Percentiles rank a stretch among this genome's conserved stretches.
These are phyloP conservation scores for Brassica incana DNA, from an alignment of 345 rosid species.

Conservation along the genomic window DNA sequence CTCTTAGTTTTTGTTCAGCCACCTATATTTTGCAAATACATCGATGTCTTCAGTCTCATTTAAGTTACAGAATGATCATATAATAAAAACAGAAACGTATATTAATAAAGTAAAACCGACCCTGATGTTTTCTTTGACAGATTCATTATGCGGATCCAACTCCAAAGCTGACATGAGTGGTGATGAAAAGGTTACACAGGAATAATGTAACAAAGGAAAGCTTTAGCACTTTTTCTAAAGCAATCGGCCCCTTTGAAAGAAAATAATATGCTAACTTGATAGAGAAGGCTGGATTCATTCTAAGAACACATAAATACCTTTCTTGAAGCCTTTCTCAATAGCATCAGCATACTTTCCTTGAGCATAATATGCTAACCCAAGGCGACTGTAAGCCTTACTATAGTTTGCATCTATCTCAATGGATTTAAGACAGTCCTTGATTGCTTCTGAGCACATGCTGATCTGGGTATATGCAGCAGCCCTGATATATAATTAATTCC, in stretches of 20 bases:
- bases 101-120: conserved; percentile 35
- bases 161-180: conserved; percentile 60
- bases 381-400: conserved; percentile 89
- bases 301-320: conserved; percentile 51
- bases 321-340: conserved; percentile 79
- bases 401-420: conserved; percentile 73
- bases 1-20: conserved; percentile 69
- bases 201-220: conserved; percentile 17
- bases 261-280: conserved; percentile 8
- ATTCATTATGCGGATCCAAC: conserved; percentile 72
- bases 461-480: conserved; percentile 88
- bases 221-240: background rate
- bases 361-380: conserved; percentile 81
- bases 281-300: background rate
- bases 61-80: background rate
- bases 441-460: conserved; percentile 61
- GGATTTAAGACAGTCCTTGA: conserved; percentile 75
- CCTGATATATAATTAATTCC: conserved; percentile 44
- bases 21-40: conserved; percentile 45
- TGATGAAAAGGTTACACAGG: conserved; percentile 22
- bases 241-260: background rate
- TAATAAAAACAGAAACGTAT: background rate
- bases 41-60: background rate
- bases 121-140: conserved; percentile 76
- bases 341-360: conserved; percentile 73